Conservation (phyloP, 129 eudicot species). For the Erigeron canadensis region DNA sequence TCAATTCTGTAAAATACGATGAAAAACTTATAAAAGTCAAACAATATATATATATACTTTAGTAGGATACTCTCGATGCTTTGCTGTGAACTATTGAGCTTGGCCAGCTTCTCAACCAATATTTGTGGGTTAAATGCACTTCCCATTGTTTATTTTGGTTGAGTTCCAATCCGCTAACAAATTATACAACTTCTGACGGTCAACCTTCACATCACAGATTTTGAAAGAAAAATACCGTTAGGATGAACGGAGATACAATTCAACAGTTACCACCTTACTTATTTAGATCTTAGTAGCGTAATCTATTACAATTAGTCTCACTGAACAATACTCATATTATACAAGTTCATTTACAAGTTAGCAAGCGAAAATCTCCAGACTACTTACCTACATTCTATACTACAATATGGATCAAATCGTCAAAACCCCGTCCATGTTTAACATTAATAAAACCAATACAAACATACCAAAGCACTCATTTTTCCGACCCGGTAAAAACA, state of each 20-base stretch:
- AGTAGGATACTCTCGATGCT: conserved; percentile 98
- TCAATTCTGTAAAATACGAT: not conserved
- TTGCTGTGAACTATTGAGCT: conserved; percentile 88
- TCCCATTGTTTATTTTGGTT: conserved; percentile 43
- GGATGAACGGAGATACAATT: conserved; percentile 10
- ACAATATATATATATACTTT: conserved; percentile 12
- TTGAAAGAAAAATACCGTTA: conserved; percentile 4
- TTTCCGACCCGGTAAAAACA: too few species aligned
- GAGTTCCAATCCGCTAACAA: conserved; percentile 24
- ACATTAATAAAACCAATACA: too few species aligned
- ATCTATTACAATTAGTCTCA: too few species aligned
- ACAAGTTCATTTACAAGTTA: too few species aligned
- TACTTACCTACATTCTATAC: too few species aligned
- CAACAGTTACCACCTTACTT: not conserved
- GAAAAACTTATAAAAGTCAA: not conserved
- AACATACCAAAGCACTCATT: too few species aligned
- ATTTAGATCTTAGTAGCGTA: too few species aligned
- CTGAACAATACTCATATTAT: too few species aligned
- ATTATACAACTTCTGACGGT: conserved; percentile 26
- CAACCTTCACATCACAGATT: conserved; percentile 38
- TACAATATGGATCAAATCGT: too few species aligned
- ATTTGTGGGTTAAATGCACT: conserved; percentile 82
- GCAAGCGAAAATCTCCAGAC: too few species aligned
- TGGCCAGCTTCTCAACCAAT: conserved; percentile 81
- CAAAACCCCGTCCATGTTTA: too few species aligned